phyloP scores from a whole-genome alignment of 2,329 filamentous ascomycete species.

The Pyricularia grisea region DNA sequence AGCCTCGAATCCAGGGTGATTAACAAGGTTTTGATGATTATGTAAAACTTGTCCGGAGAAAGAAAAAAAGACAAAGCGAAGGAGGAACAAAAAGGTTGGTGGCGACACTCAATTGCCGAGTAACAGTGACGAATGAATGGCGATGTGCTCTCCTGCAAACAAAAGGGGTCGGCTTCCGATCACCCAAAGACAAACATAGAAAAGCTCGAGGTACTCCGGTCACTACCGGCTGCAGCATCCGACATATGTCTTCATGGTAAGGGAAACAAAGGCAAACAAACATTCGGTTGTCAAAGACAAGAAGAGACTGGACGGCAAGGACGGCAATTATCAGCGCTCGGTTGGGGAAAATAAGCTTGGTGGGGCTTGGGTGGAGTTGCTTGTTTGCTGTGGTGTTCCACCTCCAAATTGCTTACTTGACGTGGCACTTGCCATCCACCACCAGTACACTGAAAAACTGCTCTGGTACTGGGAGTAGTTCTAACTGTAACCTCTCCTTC shows the following conservation, averaged over 20 bases:
- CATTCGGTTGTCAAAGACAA: not conserved
- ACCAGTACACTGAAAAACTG: not conserved
- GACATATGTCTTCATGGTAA: no score
- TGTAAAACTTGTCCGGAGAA: no score
- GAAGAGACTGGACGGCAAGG: not conserved
- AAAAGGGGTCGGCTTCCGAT: not conserved
- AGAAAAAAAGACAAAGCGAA: not conserved
- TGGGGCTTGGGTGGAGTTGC: not conserved
- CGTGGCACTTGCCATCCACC: not conserved
- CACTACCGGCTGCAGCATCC: no score
- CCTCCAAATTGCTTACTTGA: not conserved
- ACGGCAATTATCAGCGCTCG: not conserved
- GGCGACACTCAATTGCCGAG: not conserved
- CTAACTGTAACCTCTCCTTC: no score
- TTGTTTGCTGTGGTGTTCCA: not conserved
- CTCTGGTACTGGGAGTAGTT: no score
- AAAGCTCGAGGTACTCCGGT: not conserved
- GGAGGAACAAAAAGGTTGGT: not conserved
- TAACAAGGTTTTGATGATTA: not conserved
- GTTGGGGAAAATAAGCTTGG: not conserved
- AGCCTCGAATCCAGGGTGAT: not conserved
- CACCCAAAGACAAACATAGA: not conserved
- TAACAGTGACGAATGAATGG: not conserved
- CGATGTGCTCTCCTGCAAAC: not conserved
- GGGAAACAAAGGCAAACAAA: not conserved